A percentile compares a stretch with the other conserved stretches of the same genome.
These are phyloP conservation scores for Aureobasidium namibiae DNA, from an alignment of 2,329 filamentous ascomycete species.

Conservation along the genomic window DNA sequence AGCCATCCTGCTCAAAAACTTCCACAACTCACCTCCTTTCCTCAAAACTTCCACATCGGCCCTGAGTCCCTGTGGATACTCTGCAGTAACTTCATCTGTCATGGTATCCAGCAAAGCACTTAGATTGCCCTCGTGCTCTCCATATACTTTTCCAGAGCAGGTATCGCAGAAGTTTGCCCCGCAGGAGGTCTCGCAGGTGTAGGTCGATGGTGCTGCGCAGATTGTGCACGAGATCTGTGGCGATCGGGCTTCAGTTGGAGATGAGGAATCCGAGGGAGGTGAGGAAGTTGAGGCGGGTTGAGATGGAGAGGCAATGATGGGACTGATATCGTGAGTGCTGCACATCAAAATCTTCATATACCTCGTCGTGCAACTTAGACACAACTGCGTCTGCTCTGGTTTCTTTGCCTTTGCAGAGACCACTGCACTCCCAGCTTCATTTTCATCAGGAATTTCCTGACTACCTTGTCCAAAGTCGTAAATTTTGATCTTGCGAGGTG, in stretches of 20 bases:
- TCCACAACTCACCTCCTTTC: conserved; percentile 24
- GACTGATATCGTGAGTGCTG: conserved; percentile 19
- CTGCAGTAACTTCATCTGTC: conserved; percentile 14
- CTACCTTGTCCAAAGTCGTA: background rate
- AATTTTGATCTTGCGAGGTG: conserved; percentile 64
- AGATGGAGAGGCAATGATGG: background rate
- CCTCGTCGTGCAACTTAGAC: conserved; percentile 28
- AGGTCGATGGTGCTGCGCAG: too few species aligned
- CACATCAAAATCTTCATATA: conserved; percentile 31
- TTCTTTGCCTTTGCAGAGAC: too few species aligned
- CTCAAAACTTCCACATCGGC: conserved; percentile 29
- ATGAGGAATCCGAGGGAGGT: too few species aligned
- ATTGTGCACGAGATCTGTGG: conserved; percentile 21
- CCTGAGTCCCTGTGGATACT: conserved; percentile 21
- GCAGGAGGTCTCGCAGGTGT: conserved; percentile 27
- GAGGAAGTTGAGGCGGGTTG: too few species aligned
- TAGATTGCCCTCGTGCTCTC: conserved; percentile 19
- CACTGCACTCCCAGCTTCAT: background rate
- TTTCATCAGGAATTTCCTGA: background rate
- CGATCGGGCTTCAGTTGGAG: too few species aligned
- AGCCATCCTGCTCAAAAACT: conserved; percentile 19
- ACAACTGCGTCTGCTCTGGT: conserved; percentile 21
- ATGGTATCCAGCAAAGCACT: conserved; percentile 19
- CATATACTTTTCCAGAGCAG: conserved; percentile 20
- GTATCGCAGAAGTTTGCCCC: conserved; percentile 25